Percentiles rank a stretch among this genome's conserved stretches.
Evolutionary conservation across 306 rosid genomes (phyloP).

Genomic region (Medicago lupulina): DNA sequence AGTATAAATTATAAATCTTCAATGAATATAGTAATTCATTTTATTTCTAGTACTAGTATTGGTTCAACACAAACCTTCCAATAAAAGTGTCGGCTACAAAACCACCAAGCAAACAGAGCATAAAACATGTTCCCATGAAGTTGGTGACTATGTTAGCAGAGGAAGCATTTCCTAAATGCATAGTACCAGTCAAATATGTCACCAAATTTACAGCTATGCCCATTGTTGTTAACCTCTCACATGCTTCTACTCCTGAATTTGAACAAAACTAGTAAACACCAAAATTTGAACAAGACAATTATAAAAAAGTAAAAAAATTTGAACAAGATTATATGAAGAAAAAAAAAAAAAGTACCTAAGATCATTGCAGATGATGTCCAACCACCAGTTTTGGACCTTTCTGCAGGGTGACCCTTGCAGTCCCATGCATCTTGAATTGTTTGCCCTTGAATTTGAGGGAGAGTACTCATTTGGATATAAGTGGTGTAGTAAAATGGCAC

Average conservation of each 20-base stretch:
- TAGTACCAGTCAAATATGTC: conserved; percentile 75
- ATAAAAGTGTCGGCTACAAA: conserved; percentile 93
- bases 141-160: conserved; percentile 92
- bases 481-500: background rate
- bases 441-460: conserved; percentile 53
- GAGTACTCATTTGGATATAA: conserved; percentile 38
- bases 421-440: conserved; percentile 86
- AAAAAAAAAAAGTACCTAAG: conserved; percentile 48
- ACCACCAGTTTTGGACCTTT: conserved; percentile 72
- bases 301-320: too few relatives aligned
- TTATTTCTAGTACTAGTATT: background rate
- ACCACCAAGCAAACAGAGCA: conserved; percentile 95
- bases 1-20: too few relatives aligned
- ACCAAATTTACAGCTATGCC: conserved; percentile 91
- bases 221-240: conserved; percentile 78
- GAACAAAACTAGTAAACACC: background rate
- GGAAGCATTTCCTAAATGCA: conserved; percentile 89
- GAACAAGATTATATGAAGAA: background rate
- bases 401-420: conserved; percentile 71
- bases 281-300: too few relatives aligned
- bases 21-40: background rate
- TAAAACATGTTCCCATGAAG: conserved; percentile 87
- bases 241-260: conserved; percentile 76
- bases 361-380: conserved; percentile 90
- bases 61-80: conserved; percentile 59